phyloP scores from a whole-genome alignment of 2,329 filamentous ascomycete genomes.

The Rugonectria rugulosa region DNA sequence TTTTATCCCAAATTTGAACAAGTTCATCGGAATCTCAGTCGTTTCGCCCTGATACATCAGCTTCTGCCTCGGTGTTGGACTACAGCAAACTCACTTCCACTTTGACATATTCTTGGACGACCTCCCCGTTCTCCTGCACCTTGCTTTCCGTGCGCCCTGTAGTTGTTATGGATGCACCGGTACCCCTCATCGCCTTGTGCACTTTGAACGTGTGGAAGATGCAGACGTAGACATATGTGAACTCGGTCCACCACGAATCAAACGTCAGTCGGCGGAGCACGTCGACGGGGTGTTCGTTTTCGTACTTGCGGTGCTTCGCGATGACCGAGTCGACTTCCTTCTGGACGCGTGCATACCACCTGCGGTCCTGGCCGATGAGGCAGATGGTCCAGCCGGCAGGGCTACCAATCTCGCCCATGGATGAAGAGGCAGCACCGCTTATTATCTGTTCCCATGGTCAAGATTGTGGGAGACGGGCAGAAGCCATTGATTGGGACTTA shows the following conservation, averaged over 20 bases:
- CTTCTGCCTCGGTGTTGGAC: too few species aligned
- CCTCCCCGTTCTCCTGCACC: neutral
- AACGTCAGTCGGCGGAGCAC: conserved; percentile 54
- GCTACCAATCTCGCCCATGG: conserved; percentile 61
- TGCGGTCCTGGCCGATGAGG: conserved; percentile 54
- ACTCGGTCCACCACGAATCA: conserved; percentile 63
- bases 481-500: conserved; percentile 16
- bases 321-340: conserved; percentile 57
- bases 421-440: conserved; percentile 50
- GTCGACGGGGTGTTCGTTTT: conserved; percentile 42
- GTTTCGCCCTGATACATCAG: conserved; percentile 53
- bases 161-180: neutral
- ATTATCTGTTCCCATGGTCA: neutral
- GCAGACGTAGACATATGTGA: conserved; percentile 59
- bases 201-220: conserved; percentile 63
- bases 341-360: conserved; percentile 55
- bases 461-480: neutral
- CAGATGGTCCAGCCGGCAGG: conserved; percentile 61
- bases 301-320: conserved; percentile 47
- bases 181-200: conserved; percentile 42
- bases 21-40: too few species aligned
- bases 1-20: too few species aligned
- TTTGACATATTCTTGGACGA: too few species aligned
- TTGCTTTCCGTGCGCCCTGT: neutral
- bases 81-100: too few species aligned